A percentile compares a stretch with the other conserved stretches of the same genome.
Evolutionary conservation across 805 yeast species (phyloP).

Genomic region (Candida boidinii): DNA sequence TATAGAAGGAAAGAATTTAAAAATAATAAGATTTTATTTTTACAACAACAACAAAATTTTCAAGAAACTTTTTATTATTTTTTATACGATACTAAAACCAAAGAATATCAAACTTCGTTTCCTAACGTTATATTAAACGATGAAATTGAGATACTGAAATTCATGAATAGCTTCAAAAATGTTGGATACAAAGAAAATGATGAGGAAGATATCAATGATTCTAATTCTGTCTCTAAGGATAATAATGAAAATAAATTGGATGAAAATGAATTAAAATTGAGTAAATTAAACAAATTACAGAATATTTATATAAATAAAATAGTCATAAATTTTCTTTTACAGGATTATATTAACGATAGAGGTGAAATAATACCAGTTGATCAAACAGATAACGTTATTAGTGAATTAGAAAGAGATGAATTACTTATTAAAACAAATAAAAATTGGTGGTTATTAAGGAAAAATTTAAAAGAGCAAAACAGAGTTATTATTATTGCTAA

Average conservation of each 20-base stretch:
- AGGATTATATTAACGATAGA: not conserved
- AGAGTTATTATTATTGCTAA: slow-evolving; percentile 12
- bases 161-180: slow-evolving; percentile 8
- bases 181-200: slow-evolving; percentile 11
- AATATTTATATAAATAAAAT: not conserved
- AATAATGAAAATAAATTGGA: slow-evolving; percentile 8
- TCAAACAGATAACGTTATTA: not conserved
- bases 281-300: not conserved
- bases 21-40: no score
- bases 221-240: slow-evolving; percentile 7
- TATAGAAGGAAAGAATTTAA: slow-evolving; percentile 10
- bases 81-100: slow-evolving; percentile 11
- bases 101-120: slow-evolving; percentile 17
- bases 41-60: not conserved
- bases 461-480: slow-evolving; percentile 5
- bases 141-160: slow-evolving; percentile 8
- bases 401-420: not conserved
- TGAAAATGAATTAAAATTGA: not conserved
- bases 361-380: no score
- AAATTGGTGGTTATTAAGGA: slow-evolving; percentile 19
- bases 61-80: slow-evolving; percentile 14
- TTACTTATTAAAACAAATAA: slow-evolving; percentile 14
- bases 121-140: slow-evolving; percentile 20
- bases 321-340: not conserved
- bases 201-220: slow-evolving; percentile 12